phyloP scores from a whole-genome alignment of 202 grass and related monocot genomes.

The Digitaria exilis region DNA sequence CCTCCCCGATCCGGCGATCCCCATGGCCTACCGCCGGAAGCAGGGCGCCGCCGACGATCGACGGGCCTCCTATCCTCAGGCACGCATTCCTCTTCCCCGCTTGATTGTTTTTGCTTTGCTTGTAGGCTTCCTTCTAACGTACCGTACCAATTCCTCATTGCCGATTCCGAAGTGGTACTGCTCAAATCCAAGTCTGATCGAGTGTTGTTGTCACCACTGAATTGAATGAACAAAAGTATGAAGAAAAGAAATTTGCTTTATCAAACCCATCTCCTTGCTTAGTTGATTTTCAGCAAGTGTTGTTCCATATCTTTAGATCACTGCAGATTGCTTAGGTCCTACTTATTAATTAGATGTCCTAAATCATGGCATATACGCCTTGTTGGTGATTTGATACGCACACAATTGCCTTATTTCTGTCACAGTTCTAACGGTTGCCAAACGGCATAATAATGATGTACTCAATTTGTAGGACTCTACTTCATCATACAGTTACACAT shows the following conservation, averaged over 20 bases:
- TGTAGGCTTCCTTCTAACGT: neutral
- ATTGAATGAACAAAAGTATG: neutral
- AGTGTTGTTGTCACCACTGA: neutral
- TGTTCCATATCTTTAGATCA: too few species aligned
- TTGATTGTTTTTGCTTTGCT: too few species aligned
- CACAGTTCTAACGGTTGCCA: neutral
- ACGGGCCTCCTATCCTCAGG: constrained; percentile 40
- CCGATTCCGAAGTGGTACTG: neutral
- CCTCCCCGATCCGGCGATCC: too few species aligned
- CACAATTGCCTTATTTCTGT: neutral
- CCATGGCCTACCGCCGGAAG: constrained; percentile 68
- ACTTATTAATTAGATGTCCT: neutral
- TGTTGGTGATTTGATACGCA: neutral
- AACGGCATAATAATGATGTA: neutral
- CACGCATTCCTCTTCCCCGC: neutral
- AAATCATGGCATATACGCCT: neutral
- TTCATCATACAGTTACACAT: constrained; percentile 23
- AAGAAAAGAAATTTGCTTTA: neutral
- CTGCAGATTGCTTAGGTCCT: neutral
- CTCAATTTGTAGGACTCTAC: neutral
- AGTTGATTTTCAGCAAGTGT: neutral
- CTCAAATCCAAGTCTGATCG: neutral
- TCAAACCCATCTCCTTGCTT: neutral
- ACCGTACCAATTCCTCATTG: neutral
- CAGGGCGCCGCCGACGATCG: constrained; percentile 40